phyloP scores from a whole-genome alignment of 2,329 filamentous ascomycete genomes.

The Fonsecaea erecta region DNA sequence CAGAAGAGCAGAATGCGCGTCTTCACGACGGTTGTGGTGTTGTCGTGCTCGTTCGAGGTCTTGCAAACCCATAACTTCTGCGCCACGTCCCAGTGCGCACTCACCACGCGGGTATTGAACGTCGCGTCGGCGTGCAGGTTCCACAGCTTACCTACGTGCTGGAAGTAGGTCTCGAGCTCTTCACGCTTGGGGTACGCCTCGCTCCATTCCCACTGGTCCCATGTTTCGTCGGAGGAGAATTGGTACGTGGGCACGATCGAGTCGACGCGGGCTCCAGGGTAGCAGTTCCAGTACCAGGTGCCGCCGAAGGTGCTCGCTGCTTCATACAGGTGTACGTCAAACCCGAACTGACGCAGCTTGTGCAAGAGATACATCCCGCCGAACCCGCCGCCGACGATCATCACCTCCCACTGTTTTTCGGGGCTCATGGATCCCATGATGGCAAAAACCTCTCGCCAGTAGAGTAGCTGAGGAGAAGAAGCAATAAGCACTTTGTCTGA shows the following conservation, averaged over 20 bases:
- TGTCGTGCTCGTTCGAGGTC: not conserved
- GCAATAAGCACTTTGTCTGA: too few relatives aligned
- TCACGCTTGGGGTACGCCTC: conserved; percentile 9
- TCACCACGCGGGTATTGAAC: not conserved
- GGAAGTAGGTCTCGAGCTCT: not conserved
- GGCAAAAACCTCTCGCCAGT: too few relatives aligned
- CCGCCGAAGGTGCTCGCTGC: not conserved
- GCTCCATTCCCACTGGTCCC: conserved; percentile 40
- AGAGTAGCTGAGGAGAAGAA: not conserved
- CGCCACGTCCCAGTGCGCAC: not conserved
- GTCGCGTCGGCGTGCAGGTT: not conserved
- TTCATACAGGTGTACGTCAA: not conserved
- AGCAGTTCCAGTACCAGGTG: not conserved
- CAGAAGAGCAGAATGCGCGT: not conserved
- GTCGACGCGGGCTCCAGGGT: conserved; percentile 52
- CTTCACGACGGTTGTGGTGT: not conserved
- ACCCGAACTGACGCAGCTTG: not conserved
- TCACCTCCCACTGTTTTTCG: not conserved
- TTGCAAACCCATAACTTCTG: not conserved
- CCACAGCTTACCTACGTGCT: not conserved
- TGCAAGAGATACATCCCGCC: not conserved
- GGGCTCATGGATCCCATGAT: not conserved
- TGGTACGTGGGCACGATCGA: conserved; percentile 54
- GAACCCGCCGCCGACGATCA: not conserved
- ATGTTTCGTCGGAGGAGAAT: conserved; percentile 53